Percentiles rank a stretch among this genome's conserved stretches.
Evolutionary conservation across 768 basidiomycete species (phyloP).

Genomic region (Glaciozyma antarctica): DNA sequence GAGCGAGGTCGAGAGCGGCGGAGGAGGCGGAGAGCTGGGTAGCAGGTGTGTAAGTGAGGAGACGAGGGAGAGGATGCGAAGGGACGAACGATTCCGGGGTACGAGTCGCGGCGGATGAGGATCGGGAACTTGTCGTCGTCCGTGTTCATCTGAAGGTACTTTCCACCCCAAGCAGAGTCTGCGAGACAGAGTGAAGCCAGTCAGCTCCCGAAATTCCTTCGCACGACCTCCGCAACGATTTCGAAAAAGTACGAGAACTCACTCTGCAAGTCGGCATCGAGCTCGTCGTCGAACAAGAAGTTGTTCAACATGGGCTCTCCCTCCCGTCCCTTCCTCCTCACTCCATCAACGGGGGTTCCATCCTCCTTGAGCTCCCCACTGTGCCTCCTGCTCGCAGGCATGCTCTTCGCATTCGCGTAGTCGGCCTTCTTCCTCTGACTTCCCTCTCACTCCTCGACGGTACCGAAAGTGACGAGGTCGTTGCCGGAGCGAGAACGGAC

Average conservation of each 20-base stretch:
- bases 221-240: neutral
- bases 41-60: neutral
- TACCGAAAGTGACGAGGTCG: constrained; percentile 44
- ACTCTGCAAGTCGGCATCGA: constrained; percentile 90
- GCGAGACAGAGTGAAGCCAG: constrained; percentile 15
- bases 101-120: constrained; percentile 43
- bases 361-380: constrained; percentile 25
- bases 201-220: neutral
- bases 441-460: constrained; percentile 40
- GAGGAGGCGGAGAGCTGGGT: constrained; percentile 70
- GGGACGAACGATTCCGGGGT: constrained; percentile 51
- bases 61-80: constrained; percentile 8
- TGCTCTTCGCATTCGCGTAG: constrained; percentile 25
- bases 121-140: constrained; percentile 76
- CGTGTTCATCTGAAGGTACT: constrained; percentile 53
- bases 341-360: neutral
- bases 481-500: constrained; percentile 61
- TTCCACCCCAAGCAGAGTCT: constrained; percentile 78
- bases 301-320: constrained; percentile 32
- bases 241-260: constrained; percentile 2
- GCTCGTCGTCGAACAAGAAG: constrained; percentile 81
- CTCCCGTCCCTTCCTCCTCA: constrained; percentile 9
- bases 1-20: constrained; percentile 85
- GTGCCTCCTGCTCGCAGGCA: constrained; percentile 30
- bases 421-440: neutral